A percentile compares a stretch with the other conserved stretches of the same genome.
Conservation (phyloP, 495 filamentous ascomycete genomes). For the Daldinia loculata region DNA sequence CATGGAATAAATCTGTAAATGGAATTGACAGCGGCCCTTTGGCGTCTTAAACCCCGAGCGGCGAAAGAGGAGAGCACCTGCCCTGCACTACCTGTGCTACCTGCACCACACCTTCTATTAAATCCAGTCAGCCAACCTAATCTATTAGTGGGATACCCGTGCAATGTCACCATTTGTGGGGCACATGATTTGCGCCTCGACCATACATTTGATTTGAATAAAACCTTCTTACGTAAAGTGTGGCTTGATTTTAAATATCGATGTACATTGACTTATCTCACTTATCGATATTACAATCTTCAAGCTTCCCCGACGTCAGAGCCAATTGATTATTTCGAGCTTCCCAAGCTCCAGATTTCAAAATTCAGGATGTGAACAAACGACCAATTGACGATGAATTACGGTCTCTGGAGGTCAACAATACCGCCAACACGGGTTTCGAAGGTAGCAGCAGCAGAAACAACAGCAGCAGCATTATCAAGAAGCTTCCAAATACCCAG, state of each 20-base stretch:
- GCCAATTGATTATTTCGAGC: conserved; percentile 17
- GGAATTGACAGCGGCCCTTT: conserved; percentile 12
- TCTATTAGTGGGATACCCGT: conserved; percentile 3
- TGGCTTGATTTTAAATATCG: conserved; percentile 36
- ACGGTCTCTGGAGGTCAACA: conserved; percentile 29
- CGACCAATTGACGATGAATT: conserved; percentile 42
- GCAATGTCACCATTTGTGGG: conserved; percentile 27
- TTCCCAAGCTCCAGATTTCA: conserved; percentile 1
- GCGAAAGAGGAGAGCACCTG: conserved; percentile 19
- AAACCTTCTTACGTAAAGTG: conserved; percentile 11
- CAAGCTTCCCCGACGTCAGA: conserved; percentile 29
- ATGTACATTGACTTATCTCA: conserved; percentile 21
- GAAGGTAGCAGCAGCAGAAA: conserved; percentile 5
- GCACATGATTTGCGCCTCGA: conserved; percentile 38
- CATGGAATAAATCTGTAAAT: conserved; percentile 18
- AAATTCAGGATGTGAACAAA: conserved; percentile 28
- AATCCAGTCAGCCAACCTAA: neutral
- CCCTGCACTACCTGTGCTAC: neutral
- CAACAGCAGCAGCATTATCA: neutral
- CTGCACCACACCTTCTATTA: conserved; percentile 5
- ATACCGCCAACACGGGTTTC: conserved; percentile 11
- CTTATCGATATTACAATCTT: conserved; percentile 24
- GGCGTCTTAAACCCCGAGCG: conserved; percentile 34
- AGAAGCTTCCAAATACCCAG: conserved; percentile 26
- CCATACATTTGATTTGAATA: neutral